Base-by-base conservation (phyloP, 1,284 basidiomycete species). In the Leccinum pachyderme region DNA sequence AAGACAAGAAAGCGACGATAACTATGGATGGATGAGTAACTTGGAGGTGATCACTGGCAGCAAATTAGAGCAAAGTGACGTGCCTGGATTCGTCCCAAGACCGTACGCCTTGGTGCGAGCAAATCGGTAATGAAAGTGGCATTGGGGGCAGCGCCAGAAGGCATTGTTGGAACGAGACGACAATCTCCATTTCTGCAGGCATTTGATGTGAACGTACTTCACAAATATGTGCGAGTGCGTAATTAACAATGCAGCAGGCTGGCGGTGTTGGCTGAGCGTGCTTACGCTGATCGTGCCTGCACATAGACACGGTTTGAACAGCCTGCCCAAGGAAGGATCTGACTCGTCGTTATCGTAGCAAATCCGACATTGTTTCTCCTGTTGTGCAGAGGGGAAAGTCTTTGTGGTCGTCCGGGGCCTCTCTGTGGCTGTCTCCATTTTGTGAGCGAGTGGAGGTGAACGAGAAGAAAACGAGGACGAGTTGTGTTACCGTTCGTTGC, bases 291-390 rank as follows among this genome's bases (percentile, higher is more conserved):
- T 89, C n/a, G 86, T 84, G 29, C 89, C 89, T 59, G 80, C 84
- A 72, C 89, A 92, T 1, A 86, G 78, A 69, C 89, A 91, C 6
- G 89, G 89, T 35, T 83, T 80, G 61, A 91, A 88, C 56, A 91
- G 80, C 53, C 82, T 79, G 6, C 89, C 89, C 33, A 86, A 75
- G 52, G 81, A 77, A 5, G 66, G 72, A 63, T 87, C 86, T 4
- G 66, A 65, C 41, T 75, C 73, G 18, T 73, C 63, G n/a, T 84
- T 82, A 53, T 88, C 88, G 45, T 89, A 73, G 66, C 88, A 91
- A 56, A 91, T 91, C 49, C 89, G 81, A 64, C 88, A 91, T 64
- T 87, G 87, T 62, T 81, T 86, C 56, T 75, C 73, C 5, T 75
- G 72, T 35, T 62, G 59, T 22, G 61, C 32, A 9, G 57, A 8